Base-by-base conservation (phyloP, 192 early-diverging fungal genomes). In the Allomyces javanicus region DNA sequence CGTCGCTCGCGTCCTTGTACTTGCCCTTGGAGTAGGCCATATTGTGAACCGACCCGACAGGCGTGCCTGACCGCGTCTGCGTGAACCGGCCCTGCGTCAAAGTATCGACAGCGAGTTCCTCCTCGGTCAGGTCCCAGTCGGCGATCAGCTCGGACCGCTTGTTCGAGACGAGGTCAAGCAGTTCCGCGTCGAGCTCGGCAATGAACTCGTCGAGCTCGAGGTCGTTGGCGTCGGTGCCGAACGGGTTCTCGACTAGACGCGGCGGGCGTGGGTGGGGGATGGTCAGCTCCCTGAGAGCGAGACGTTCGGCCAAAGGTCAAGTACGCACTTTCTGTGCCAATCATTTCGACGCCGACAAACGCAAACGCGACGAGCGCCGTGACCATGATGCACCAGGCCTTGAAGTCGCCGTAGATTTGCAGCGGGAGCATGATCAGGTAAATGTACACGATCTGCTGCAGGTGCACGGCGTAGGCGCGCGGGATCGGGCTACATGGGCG, bases 391-490 rank as follows among this genome's bases (percentile, higher is more conserved):
- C 87, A 85, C 33, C 74, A 70, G 71, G 80, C 86, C 25, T 67
- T 27, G 24, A 76, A 45, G 67, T 72, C 67, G 25, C 66, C 61
- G 23, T 88, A 83, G 44, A 91, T 74, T 68, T 91, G 87, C 77
- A 89, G 92, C 11, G 94, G 94, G 62, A 97, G 73, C 0, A 79
- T 66, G 22, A 92, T 69, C 66, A 93, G 71, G 71, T 88, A 90
- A 62, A 87, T 65, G 72, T 83, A 83, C 26, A 86, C 78, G 25
- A 84, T 85, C 73, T 96, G 93, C 66, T 86, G 81, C 67, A 97
- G 76, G 74, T 93, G 92, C 68, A 91, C 87, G n/a, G 83, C 76
- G 68, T 94, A 94, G 9, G 90, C 89, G 63, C 87, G 67, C 23
- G 92, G 94, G 67, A 94, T 93, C 4, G 94, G 94, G 21, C 87